Evolutionary conservation across 2,329 filamentous ascomycete species (phyloP).

Genomic region (Aureobasidium subglaciale): DNA sequence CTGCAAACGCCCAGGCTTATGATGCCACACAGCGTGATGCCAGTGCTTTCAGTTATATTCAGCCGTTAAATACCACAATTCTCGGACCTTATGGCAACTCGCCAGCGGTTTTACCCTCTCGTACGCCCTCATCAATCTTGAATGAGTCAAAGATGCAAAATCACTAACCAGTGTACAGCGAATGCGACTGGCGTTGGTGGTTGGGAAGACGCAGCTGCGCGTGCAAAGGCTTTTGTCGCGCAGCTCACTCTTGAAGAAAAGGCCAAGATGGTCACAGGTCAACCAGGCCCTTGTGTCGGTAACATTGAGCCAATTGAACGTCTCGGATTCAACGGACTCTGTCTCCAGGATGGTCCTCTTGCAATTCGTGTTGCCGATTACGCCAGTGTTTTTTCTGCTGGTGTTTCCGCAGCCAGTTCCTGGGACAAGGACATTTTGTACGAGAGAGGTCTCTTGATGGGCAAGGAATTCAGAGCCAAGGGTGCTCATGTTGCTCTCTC

Average conservation of each 20-base stretch:
- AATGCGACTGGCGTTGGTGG: constrained; percentile 17
- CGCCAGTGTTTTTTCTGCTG: constrained; percentile 30
- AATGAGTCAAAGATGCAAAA: no score
- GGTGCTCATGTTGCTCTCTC: no score
- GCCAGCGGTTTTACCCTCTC: no score
- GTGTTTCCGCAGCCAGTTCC: constrained; percentile 28
- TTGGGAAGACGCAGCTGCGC: constrained; percentile 27
- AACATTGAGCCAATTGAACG: constrained; percentile 29
- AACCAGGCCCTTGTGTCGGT: constrained; percentile 27
- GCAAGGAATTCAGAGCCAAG: constrained; percentile 26
- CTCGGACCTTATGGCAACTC: no score
- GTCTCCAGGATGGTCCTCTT: constrained; percentile 31
- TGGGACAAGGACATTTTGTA: constrained; percentile 39
- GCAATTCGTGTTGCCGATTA: constrained; percentile 51
- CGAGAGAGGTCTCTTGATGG: constrained; percentile 30
- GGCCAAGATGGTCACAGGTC: constrained; percentile 28
- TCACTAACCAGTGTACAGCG: no score
- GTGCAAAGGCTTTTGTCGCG: constrained; percentile 25
- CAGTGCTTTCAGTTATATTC: no score
- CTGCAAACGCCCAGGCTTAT: no score
- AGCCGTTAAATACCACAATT: no score
- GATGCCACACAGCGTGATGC: no score
- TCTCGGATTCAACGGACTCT: constrained; percentile 31
- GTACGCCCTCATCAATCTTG: no score
- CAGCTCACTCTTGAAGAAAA: constrained; percentile 32